phyloP scores from a whole-genome alignment of 2,329 filamentous ascomycete species.

The Cladosporium sp. region DNA sequence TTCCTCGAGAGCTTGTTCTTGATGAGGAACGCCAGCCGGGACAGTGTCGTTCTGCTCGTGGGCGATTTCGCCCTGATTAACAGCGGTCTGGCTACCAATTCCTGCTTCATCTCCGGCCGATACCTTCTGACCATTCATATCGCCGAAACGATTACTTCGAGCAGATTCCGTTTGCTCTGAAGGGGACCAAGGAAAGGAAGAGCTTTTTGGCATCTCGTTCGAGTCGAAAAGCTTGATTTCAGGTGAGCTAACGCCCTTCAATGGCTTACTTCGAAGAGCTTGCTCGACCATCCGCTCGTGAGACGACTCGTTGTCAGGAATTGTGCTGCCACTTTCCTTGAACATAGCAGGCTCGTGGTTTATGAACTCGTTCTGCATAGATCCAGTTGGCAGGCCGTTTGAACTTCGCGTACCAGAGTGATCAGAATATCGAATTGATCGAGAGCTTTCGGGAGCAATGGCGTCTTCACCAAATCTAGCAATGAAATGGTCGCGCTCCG shows the following conservation, averaged over 20 bases:
- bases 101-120: background rate
- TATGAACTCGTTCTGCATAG: constrained; percentile 31
- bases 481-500: background rate
- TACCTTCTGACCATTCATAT: background rate
- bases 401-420: constrained; percentile 15
- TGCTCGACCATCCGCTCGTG: constrained; percentile 36
- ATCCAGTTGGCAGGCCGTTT: constrained; percentile 26
- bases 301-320: constrained; percentile 36
- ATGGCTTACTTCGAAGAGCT: constrained; percentile 22
- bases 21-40: background rate
- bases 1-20: background rate
- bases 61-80: background rate
- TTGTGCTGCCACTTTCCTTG: constrained; percentile 36
- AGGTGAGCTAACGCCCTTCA: background rate
- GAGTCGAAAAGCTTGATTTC: constrained; percentile 1
- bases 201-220: constrained; percentile 15
- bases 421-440: constrained; percentile 17
- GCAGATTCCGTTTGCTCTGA: constrained; percentile 13
- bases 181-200: constrained; percentile 23
- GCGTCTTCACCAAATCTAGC: constrained; percentile 14
- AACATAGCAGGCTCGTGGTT: constrained; percentile 38
- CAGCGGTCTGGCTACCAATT: background rate
- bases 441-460: constrained; percentile 12
- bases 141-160: background rate
- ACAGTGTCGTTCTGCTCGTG: background rate